Percentiles rank a stretch among this genome's conserved stretches.
phyloP scores from a whole-genome alignment of 805 yeast species.

The Pichia nakasei region DNA sequence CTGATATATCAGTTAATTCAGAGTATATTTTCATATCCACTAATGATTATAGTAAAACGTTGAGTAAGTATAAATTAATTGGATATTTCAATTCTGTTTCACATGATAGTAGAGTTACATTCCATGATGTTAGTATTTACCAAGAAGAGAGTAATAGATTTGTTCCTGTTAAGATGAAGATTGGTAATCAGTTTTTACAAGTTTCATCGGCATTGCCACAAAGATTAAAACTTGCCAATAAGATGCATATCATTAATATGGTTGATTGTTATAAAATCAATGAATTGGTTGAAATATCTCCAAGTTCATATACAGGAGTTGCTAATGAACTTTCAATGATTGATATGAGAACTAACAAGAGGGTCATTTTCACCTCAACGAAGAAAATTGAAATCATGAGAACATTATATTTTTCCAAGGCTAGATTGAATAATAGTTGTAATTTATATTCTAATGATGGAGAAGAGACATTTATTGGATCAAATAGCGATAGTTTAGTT shows the following conservation, averaged over 20 bases:
- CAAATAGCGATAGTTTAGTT: conserved; percentile 24
- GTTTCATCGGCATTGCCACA: conserved; percentile 37
- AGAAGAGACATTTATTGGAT: conserved; percentile 29
- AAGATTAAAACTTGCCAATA: conserved; percentile 30
- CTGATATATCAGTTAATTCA: background rate
- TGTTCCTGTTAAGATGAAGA: conserved; percentile 51
- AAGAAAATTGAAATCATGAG: conserved; percentile 60
- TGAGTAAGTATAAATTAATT: conserved; percentile 38
- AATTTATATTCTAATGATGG: conserved; percentile 8
- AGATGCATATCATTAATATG: conserved; percentile 28
- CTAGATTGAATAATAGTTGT: conserved; percentile 27
- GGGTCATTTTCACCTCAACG: conserved; percentile 36
- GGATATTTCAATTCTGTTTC: conserved; percentile 33
- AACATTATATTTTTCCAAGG: conserved; percentile 58
- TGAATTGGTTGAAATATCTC: conserved; percentile 31
- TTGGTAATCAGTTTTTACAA: conserved; percentile 66
- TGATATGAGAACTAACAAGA: conserved; percentile 26
- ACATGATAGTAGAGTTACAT: conserved; percentile 42
- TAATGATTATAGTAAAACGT: conserved; percentile 34
- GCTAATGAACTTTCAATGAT: conserved; percentile 41
- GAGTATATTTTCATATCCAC: conserved; percentile 34
- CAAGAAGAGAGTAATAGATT: conserved; percentile 41
- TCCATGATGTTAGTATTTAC: conserved; percentile 44
- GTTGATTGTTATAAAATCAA: conserved; percentile 37
- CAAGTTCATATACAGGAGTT: conserved; percentile 37